These are phyloP conservation scores for Penicillium parvum DNA, from an alignment of 495 filamentous ascomycete genomes.

Conservation along the genomic window DNA sequence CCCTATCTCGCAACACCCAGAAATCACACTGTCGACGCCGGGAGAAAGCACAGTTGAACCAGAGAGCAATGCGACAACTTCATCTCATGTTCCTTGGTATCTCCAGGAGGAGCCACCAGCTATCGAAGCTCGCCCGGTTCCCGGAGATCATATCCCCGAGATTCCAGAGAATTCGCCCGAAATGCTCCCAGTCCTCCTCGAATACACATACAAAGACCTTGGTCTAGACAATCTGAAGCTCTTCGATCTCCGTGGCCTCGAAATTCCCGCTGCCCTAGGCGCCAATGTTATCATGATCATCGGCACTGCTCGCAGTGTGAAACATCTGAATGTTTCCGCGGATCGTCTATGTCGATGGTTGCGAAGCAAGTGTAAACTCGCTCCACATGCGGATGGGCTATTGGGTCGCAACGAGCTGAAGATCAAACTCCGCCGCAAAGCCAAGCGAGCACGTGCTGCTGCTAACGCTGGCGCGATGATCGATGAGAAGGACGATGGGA, in stretches of 20 bases:
- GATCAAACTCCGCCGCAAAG: slow-evolving; percentile 73
- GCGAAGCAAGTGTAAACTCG: slow-evolving; percentile 62
- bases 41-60: slow-evolving; percentile 3
- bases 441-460: slow-evolving; percentile 71
- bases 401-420: slow-evolving; percentile 89
- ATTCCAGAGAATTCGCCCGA: slow-evolving; percentile 70
- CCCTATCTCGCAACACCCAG: slow-evolving; percentile 13
- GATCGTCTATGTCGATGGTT: slow-evolving; percentile 86
- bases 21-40: slow-evolving; percentile 11
- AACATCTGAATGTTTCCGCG: slow-evolving; percentile 88
- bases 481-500: slow-evolving; percentile 67
- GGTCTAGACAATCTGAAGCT: slow-evolving; percentile 75
- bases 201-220: slow-evolving; percentile 72
- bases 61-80: slow-evolving; percentile 2
- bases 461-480: slow-evolving; percentile 50
- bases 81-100: slow-evolving; percentile 70
- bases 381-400: slow-evolving; percentile 78
- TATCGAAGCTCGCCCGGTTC: slow-evolving; percentile 47
- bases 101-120: slow-evolving; percentile 60
- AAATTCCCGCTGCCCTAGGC: slow-evolving; percentile 83
- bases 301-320: slow-evolving; percentile 88
- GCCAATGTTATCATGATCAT: slow-evolving; percentile 87
- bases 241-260: slow-evolving; percentile 75
- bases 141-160: slow-evolving; percentile 66
- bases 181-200: slow-evolving; percentile 66